Evolutionary conservation across 1,139 yeast genomes (phyloP), one percentile per base, ranked within the genome.

Genomic region (Saccharomyces hybrid): DNA sequence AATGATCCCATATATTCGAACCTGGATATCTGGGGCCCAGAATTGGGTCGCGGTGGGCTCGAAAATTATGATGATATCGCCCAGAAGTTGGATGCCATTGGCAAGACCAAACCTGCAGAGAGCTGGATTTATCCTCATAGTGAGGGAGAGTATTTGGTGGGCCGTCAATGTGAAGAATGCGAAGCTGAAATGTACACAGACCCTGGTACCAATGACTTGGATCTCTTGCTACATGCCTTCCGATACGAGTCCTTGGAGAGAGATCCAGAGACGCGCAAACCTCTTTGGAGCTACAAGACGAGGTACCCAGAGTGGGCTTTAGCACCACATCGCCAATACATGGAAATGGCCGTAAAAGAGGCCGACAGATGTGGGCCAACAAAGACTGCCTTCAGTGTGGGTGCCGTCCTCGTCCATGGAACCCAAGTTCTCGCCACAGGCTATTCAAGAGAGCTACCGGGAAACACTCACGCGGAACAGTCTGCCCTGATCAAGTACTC

Each of bases 381-480:
- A 0, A 81, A 80, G 44, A 86, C 96, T 0, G 97, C 96, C 19
- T 95, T 86, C 67, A 85, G 93, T 58, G 99, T 95, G 5, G 99
- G 99, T 3, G 96, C 97, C 1, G 84, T 90, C 0, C 72, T 95
- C 13, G 96, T 85, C 0, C 73, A 79, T 55, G 80, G 83, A 52
- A 88, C 86, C 7, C 68, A 79, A 53, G 75, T 93, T 0, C 67
- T 95, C 16, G 77, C 86, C 8, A 84, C 89, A 0, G 99, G 99
- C 0, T 88, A 81, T 65, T 88, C 98, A 0, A 77, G 99, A 56
- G 99, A 95, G 68, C 73, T 93, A 3, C 88, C 87, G 14, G 99
- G 99, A 0, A 95, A 95, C 68, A 95, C 99, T 0, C 99, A 95
- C 69, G 99, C 99, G 1, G 99, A 95, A 66, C 97, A 95, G 67